phyloP scores from a whole-genome alignment of 116 monocot genomes.

The Zostera marina region DNA sequence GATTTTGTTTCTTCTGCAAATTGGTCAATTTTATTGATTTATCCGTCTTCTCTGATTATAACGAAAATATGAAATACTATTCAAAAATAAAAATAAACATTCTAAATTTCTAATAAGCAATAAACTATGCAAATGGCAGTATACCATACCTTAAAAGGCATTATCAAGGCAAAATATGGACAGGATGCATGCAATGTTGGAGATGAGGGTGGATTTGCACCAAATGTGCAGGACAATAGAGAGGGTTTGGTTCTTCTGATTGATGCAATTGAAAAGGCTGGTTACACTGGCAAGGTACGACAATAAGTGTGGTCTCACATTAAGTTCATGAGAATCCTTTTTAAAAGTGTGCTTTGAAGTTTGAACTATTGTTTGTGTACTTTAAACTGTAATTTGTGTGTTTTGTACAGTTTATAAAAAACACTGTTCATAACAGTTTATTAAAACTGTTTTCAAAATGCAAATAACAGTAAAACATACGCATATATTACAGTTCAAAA shows the following conservation, averaged over 20 bases:
- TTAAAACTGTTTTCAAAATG: too few relatives aligned
- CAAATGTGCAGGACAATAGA: slow-evolving; percentile 92
- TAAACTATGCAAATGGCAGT: slow-evolving; percentile 24
- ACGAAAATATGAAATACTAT: too few relatives aligned
- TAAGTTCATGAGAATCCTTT: background rate
- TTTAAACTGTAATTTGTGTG: too few relatives aligned
- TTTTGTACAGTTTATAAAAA: too few relatives aligned
- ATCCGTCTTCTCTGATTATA: too few relatives aligned
- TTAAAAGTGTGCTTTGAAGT: too few relatives aligned
- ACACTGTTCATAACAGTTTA: too few relatives aligned
- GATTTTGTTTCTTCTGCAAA: background rate
- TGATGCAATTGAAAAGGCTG: slow-evolving; percentile 91
- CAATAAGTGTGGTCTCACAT: background rate
- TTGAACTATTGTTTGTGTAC: too few relatives aligned
- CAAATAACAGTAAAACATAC: too few relatives aligned
- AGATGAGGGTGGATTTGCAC: slow-evolving; percentile 97
- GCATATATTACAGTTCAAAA: too few relatives aligned
- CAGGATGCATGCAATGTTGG: slow-evolving; percentile 99
- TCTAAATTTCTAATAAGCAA: background rate
- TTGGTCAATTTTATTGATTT: background rate
- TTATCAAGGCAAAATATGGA: slow-evolving; percentile 94
- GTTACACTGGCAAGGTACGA: slow-evolving; percentile 75
- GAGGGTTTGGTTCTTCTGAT: slow-evolving; percentile 81
- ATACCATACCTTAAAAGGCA: slow-evolving; percentile 74
- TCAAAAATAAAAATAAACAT: too few relatives aligned